Evolutionary conservation across 176 grass and related monocot genomes (phyloP).

Genomic region (Aegilops bicornis): DNA sequence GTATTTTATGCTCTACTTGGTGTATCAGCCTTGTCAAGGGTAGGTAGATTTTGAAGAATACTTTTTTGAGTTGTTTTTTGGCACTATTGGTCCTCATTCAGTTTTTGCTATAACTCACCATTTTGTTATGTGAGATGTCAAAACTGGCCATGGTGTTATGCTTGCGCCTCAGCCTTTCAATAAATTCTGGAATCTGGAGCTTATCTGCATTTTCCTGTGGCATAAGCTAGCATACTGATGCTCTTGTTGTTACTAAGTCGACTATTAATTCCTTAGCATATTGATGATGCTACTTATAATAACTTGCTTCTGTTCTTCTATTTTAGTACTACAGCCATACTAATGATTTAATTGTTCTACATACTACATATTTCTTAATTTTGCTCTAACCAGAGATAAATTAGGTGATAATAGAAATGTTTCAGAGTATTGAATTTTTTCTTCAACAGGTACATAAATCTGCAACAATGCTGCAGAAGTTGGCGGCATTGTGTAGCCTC

Average conservation of each 20-base stretch:
- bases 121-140: background rate
- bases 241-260: background rate
- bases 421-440: background rate
- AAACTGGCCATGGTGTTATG: background rate
- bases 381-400: background rate
- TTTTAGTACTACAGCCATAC: background rate
- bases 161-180: constrained; percentile 2
- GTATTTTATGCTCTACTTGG: constrained; percentile 89
- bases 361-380: background rate
- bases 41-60: constrained; percentile 37
- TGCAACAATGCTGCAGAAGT: constrained; percentile 89
- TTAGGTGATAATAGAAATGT: background rate
- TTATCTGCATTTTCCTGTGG: background rate
- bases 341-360: background rate
- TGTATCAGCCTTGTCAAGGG: constrained; percentile 94
- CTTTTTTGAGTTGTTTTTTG: background rate
- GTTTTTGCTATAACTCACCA: background rate
- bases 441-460: constrained; percentile 90
- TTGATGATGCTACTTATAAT: background rate
- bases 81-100: background rate
- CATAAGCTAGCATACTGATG: constrained; percentile 16
- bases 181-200: constrained; percentile 13
- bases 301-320: background rate
- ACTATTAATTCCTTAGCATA: constrained; percentile 6
- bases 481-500: constrained; percentile 80